Percentiles rank a stretch among this genome's conserved stretches.
Conservation (phyloP, 495 filamentous ascomycete species). For the Lophiotrema nucula region DNA sequence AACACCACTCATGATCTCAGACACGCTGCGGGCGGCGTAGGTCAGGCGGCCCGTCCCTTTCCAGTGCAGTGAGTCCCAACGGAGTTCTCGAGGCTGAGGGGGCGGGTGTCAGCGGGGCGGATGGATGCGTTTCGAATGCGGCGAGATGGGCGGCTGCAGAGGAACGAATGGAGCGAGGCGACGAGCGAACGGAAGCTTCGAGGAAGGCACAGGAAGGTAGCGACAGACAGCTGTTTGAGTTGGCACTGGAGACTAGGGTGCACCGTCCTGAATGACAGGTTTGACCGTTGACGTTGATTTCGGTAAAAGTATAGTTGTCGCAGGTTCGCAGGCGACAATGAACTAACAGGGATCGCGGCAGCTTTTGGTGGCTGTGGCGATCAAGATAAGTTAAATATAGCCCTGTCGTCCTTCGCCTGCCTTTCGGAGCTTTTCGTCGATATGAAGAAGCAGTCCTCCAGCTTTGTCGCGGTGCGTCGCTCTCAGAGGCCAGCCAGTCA, state of each 20-base stretch:
- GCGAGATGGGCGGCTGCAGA: not conserved
- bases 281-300: slow-evolving; percentile 17
- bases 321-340: slow-evolving; percentile 5
- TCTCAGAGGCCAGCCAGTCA: no score
- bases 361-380: slow-evolving; percentile 8
- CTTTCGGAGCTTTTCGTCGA: no score
- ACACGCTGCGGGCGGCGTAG: slow-evolving; percentile 3
- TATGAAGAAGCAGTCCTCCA: no score
- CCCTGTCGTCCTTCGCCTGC: no score
- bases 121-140: slow-evolving; percentile 10
- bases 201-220: slow-evolving; percentile 6
- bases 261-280: not conserved
- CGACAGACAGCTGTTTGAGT: slow-evolving; percentile 3
- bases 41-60: not conserved
- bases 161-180: not conserved
- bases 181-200: slow-evolving; percentile 3
- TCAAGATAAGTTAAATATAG: no score
- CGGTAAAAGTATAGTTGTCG: slow-evolving; percentile 16
- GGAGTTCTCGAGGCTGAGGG: slow-evolving; percentile 2
- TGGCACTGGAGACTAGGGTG: not conserved
- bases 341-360: slow-evolving; percentile 8
- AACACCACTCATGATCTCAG: slow-evolving; percentile 1
- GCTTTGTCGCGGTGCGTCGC: no score
- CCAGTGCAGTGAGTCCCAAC: no score
- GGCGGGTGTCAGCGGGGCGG: slow-evolving; percentile 24